Base-by-base conservation (phyloP, 495 filamentous ascomycete genomes). In the Hapsidospora chrysogenum region DNA sequence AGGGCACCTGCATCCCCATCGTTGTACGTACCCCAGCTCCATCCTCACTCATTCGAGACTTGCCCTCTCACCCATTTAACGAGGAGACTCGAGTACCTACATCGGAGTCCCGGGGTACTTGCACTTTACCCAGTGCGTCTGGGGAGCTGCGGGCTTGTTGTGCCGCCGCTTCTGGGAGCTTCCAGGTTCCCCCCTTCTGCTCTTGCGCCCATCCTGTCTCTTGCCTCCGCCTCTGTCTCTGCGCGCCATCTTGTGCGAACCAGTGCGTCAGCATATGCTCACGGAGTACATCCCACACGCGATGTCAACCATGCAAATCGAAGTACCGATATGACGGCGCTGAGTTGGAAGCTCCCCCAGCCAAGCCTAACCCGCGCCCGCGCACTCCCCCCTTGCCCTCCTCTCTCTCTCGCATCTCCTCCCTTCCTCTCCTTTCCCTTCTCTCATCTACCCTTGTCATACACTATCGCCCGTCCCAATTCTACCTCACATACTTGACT, bases 391-490 rank as follows among this genome's bases (percentile, higher is more conserved):
- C 8, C 10, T 5, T 15, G 6, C 5, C 29, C 15, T 16, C 10
- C 18, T 25, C 33, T 35, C 18, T 3, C 33, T 18, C 33, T 27
- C 33, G 15, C 13, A 15, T 23, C 33, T 16, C 22, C 25, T 36
- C 33, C 19, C 25, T 22, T 23, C 17, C 22, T 36, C 33, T 27
- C 21, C 16, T 22, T 35, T 14, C 16, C 19, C 25, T 17, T 13
- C 25, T 36, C 25, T 28, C 26, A 25, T 26, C 23, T n/a, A n/a
- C n/a, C n/a, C n/a, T 32, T 33, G 31, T n/a, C n/a, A n/a, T n/a
- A n/a, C 23, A 6, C 23, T 26, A 11, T 11, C 23, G 11, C 23
- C 23, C 23, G 11, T 26, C 11, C 6, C 23, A 26, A 26, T 11
- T 26, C 23, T 26, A n/a, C 23, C 6, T 26, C 23, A 26, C 23